Evolutionary conservation across 2,329 filamentous ascomycete species (phyloP).

Genomic region (Sphaerostilbella broomeana): DNA sequence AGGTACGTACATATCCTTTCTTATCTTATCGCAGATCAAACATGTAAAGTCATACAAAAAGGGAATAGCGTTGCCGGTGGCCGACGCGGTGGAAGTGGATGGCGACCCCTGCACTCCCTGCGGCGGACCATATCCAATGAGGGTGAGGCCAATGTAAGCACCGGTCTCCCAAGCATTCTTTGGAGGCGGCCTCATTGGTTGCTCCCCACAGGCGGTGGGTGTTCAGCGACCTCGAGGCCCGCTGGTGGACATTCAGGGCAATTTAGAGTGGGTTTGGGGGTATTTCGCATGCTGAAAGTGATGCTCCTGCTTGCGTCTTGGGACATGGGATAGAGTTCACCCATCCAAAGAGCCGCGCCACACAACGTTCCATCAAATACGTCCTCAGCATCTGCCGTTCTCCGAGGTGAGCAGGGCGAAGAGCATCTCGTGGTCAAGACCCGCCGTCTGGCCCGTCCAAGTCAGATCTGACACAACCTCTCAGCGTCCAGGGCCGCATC

Average conservation of each 20-base stretch:
- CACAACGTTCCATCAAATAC: too few species aligned
- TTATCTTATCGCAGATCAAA: constrained; percentile 12
- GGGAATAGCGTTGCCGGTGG: constrained; percentile 18
- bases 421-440: background rate
- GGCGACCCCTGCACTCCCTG: constrained; percentile 12
- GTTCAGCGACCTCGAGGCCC: constrained; percentile 1
- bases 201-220: background rate
- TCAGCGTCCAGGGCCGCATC: too few species aligned
- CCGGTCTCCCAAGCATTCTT: background rate
- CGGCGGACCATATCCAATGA: constrained; percentile 2
- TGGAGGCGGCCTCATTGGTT: constrained; percentile 7
- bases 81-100: constrained; percentile 14
- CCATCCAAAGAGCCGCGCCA: too few species aligned
- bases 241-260: background rate
- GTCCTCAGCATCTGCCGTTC: too few species aligned
- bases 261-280: background rate
- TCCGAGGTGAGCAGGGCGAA: too few species aligned
- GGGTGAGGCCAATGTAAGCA: constrained; percentile 14
- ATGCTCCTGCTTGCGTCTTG: constrained; percentile 3
- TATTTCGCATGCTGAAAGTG: constrained; percentile 11
- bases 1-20: background rate
- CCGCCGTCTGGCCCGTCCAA: background rate
- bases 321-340: too few species aligned
- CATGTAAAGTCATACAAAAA: constrained; percentile 3
- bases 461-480: background rate